Conservation (phyloP, 2,329 filamentous ascomycete genomes). For the Aureobasidium melanogenum region DNA sequence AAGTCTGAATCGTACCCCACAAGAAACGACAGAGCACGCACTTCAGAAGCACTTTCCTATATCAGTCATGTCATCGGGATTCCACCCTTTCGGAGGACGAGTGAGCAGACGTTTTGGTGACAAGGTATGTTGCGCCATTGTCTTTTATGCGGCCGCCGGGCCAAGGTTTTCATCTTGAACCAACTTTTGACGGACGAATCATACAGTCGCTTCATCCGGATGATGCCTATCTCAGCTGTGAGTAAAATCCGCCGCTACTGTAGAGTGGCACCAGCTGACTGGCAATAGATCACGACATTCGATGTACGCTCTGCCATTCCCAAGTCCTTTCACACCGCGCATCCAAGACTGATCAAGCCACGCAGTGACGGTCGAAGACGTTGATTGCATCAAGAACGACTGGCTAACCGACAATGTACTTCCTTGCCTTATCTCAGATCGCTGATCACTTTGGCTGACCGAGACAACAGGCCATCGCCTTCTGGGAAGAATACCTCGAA, state of each 20-base stretch:
- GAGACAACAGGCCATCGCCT: conserved; percentile 86
- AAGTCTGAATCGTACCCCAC: not conserved
- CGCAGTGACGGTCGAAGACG: conserved; percentile 77
- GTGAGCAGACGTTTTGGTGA: conserved; percentile 44
- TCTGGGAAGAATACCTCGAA: conserved; percentile 97
- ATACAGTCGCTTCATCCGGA: conserved; percentile 37
- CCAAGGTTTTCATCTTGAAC: too few relatives aligned
- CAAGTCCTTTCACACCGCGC: too few relatives aligned
- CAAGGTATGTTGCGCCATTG: conserved; percentile 29
- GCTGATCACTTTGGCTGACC: too few relatives aligned
- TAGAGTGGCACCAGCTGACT: conserved; percentile 18
- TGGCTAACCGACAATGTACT: conserved; percentile 95
- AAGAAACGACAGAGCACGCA: not conserved
- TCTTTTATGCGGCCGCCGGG: too few relatives aligned
- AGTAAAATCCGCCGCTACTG: conserved; percentile 28
- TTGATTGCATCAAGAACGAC: conserved; percentile 79
- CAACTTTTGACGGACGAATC: conserved; percentile 18
- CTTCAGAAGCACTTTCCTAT: not conserved
- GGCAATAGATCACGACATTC: conserved; percentile 53
- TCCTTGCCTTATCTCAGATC: too few relatives aligned
- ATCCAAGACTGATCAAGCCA: conserved; percentile 15
- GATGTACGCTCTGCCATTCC: conserved; percentile 40
- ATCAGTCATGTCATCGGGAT: conserved; percentile 24
- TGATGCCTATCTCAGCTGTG: conserved; percentile 62
- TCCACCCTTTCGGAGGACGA: conserved; percentile 46